Evolutionary conservation across 129 eudicot genomes (phyloP).

Genomic region (Dittrichia graveolens): DNA sequence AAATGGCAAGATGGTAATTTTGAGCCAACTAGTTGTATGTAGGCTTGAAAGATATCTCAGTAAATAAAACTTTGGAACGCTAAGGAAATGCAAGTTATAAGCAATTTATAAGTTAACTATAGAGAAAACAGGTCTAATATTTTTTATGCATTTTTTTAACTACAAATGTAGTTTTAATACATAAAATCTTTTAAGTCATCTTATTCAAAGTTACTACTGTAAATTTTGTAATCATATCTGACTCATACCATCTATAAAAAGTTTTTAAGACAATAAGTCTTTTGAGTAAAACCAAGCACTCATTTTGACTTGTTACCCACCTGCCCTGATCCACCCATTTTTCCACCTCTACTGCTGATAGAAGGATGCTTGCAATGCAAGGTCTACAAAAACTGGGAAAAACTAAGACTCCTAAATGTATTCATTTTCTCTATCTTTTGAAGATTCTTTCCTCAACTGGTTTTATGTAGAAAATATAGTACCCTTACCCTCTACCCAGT

Average conservation of each 20-base stretch:
- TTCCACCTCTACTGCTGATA: background rate
- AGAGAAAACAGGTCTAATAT: no score
- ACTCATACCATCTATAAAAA: background rate
- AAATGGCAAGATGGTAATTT: slow-evolving; percentile 21
- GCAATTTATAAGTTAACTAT: background rate
- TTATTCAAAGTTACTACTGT: background rate
- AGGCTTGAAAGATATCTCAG: no score
- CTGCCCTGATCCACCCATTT: background rate
- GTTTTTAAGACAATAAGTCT: background rate
- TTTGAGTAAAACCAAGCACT: background rate
- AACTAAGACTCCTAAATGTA: background rate
- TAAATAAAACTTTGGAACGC: no score
- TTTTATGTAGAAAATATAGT: background rate
- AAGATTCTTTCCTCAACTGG: background rate
- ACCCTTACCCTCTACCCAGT: background rate
- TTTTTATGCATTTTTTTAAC: no score
- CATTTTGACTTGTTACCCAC: background rate
- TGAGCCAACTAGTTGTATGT: background rate
- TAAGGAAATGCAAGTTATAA: background rate
- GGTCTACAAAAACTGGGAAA: background rate
- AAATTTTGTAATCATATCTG: background rate
- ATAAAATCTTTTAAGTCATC: no score
- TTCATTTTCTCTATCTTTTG: background rate
- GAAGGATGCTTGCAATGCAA: background rate
- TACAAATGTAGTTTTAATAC: no score